Conservation (phyloP, 139 green algal species). For the Chloropicon primus region DNA sequence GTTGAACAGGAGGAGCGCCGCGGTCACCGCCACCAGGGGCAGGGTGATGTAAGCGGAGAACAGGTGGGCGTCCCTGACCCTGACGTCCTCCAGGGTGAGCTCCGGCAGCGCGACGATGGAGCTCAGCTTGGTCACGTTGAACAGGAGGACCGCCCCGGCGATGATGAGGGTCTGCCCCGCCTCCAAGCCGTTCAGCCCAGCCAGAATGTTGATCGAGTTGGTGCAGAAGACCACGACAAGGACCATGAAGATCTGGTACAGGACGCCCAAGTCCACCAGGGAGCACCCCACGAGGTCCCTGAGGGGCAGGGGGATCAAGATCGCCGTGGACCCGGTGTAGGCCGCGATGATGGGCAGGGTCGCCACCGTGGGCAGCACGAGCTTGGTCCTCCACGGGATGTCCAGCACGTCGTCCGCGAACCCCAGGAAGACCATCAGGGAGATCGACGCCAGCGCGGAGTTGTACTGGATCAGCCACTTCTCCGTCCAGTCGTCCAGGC, state of each 20-base stretch:
- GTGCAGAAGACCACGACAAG: constrained; percentile 88
- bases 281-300: constrained; percentile 6
- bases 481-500: neutral
- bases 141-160: constrained; percentile 57
- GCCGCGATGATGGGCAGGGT: constrained; percentile 77
- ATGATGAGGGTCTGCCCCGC: constrained; percentile 90
- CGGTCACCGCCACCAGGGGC: constrained; percentile 62
- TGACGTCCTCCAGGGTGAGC: neutral
- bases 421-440: constrained; percentile 96
- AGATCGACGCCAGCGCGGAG: constrained; percentile 83
- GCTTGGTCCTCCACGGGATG: constrained; percentile 91
- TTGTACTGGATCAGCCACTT: constrained; percentile 97
- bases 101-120: neutral
- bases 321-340: constrained; percentile 67
- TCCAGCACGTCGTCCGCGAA: constrained; percentile 99
- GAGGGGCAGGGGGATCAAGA: constrained; percentile 21
- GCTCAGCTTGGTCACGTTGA: constrained; percentile 48
- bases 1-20: constrained; percentile 63
- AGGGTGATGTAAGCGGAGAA: constrained; percentile 85
- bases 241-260: constrained; percentile 76
- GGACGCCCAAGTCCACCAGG: constrained; percentile 62
- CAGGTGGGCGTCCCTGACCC: constrained; percentile 69
- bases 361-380: constrained; percentile 76
- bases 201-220: constrained; percentile 98
- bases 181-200: constrained; percentile 90